These are phyloP conservation scores for Termitomyces sp. DNA, from an alignment of 768 basidiomycete genomes.

Conservation along the genomic window DNA sequence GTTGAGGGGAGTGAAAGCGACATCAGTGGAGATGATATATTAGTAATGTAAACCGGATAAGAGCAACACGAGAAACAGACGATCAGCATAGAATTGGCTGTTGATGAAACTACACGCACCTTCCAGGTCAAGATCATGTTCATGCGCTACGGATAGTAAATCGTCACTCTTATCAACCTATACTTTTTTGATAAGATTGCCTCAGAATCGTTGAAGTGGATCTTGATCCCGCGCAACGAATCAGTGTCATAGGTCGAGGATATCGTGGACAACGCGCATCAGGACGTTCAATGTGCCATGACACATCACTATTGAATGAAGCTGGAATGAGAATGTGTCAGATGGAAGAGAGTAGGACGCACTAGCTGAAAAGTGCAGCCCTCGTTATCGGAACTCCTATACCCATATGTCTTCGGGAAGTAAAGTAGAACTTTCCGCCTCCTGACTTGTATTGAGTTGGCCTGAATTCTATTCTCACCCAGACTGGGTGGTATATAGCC, in stretches of 20 bases:
- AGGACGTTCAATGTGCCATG: slow-evolving; percentile 55
- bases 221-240: slow-evolving; percentile 58
- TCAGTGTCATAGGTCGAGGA: background rate
- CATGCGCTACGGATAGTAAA: slow-evolving; percentile 84
- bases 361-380: slow-evolving; percentile 12
- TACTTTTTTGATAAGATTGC: slow-evolving; percentile 74
- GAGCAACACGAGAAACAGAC: background rate
- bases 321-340: background rate
- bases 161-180: slow-evolving; percentile 95
- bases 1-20: too few relatives aligned
- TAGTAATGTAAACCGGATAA: slow-evolving; percentile 20
- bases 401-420: background rate
- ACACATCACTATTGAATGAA: slow-evolving; percentile 13
- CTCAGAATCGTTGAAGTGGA: slow-evolving; percentile 90
- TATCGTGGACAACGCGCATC: slow-evolving; percentile 31
- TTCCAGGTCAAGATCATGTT: slow-evolving; percentile 96
- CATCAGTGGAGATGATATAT: too few relatives aligned
- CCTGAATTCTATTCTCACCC: too few relatives aligned
- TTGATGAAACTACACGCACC: slow-evolving; percentile 40
- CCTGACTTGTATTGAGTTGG: too few relatives aligned
- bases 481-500: background rate
- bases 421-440: too few relatives aligned
- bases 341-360: background rate
- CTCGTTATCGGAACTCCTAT: background rate
- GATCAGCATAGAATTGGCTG: background rate